phyloP scores from a whole-genome alignment of 2,329 filamentous ascomycete genomes.

The Fusarium temperatum region DNA sequence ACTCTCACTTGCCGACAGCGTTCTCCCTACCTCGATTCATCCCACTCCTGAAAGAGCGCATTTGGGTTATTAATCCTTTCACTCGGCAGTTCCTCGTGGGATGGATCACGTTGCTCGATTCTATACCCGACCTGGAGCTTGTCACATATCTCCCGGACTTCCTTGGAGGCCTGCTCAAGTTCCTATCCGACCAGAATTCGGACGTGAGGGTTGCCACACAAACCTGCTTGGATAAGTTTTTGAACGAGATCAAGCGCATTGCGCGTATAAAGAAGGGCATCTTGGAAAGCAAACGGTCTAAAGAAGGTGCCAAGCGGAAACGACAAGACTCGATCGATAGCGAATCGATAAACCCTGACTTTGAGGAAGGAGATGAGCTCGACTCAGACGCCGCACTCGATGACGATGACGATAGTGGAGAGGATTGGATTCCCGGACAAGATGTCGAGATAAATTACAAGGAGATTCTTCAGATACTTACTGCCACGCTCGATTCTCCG shows the following conservation, averaged over 20 bases:
- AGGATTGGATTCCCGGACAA: slow-evolving; percentile 97
- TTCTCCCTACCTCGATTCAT: slow-evolving; percentile 94
- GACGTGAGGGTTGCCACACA: slow-evolving; percentile 97
- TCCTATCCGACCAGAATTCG: slow-evolving; percentile 87
- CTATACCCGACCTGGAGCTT: slow-evolving; percentile 94
- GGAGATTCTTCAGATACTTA: slow-evolving; percentile 90
- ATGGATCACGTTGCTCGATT: slow-evolving; percentile 94
- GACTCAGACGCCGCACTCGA: slow-evolving; percentile 66
- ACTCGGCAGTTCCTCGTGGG: slow-evolving; percentile 94
- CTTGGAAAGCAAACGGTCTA: slow-evolving; percentile 81
- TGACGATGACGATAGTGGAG: slow-evolving; percentile 73
- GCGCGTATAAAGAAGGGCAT: slow-evolving; percentile 92
- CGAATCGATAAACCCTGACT: slow-evolving; percentile 65
- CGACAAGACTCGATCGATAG: slow-evolving; percentile 75
- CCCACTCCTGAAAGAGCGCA: slow-evolving; percentile 90
- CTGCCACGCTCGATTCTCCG: slow-evolving; percentile 85
- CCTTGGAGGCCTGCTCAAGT: slow-evolving; percentile 86
- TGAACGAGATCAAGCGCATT: slow-evolving; percentile 94
- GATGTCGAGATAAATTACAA: slow-evolving; percentile 95
- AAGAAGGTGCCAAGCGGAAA: slow-evolving; percentile 73
- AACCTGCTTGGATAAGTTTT: slow-evolving; percentile 85
- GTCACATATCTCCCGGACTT: slow-evolving; percentile 94
- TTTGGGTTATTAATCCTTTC: slow-evolving; percentile 93
- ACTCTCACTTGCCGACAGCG: slow-evolving; percentile 74
- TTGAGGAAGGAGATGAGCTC: slow-evolving; percentile 69